Base-by-base conservation (phyloP, 1,139 yeast genomes). In the Ogataea hybrid region DNA sequence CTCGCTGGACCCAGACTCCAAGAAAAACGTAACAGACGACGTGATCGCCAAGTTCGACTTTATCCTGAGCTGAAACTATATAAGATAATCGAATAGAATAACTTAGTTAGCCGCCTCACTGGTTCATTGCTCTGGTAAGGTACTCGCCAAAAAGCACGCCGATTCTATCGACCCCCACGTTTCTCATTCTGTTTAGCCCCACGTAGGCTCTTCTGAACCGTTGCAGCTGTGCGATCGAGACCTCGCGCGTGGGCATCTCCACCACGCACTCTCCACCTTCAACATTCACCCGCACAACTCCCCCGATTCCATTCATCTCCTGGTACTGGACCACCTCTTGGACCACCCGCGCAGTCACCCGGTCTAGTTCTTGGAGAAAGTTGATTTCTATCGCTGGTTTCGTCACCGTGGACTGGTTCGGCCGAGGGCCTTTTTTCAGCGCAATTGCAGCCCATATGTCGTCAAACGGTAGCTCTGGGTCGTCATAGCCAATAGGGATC, bases 181-280 rank as follows among this genome's bases (percentile, higher is more conserved):
- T 79, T 57, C 96, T 74, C 73, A 89, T 79, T 54, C 88, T 76
- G 61, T 92, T 89, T 58, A 92, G 70, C 25, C 79, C 71, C 25
- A 90, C 78, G 60, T 84, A 92, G 21, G 90, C 83, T 51, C 98
- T 72, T 61, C 96, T 73, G 20, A 86, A 72, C 48, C 97, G 71
- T 57, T 90, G 96, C 41, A 92, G 63, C 54, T 85, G 89, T 0
- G 96, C 88, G 28, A 84, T 69, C 11, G 89, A 77, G 9, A 87
- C 79, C 2, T 72, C 65, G 9, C 70, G 69, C 3, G 79, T 61
- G 0, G 97, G 97, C 58, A 90, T 66, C 11, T 75, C 77, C 3
- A 88, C 75, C 44, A 56, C 64, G 18, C 73, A 56, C 16, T 64
- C 66, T 6, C 60, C 65, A 3, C 67, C 67, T 10, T 49, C 47